Evolutionary conservation across 208 protist genomes (phyloP).

Genomic region (Trypanosomatidae sp.): DNA sequence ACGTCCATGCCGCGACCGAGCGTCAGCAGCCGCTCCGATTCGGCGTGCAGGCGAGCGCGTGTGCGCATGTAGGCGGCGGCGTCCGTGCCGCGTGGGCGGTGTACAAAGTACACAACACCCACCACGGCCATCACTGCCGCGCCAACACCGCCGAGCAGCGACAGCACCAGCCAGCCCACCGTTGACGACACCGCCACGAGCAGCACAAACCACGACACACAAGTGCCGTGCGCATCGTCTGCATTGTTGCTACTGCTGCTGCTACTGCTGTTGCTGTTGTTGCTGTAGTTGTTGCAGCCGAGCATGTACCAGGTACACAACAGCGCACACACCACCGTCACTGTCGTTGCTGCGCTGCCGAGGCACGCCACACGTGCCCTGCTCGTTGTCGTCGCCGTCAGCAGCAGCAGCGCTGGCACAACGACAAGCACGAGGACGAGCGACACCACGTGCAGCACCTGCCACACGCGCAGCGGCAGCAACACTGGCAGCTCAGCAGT

Average conservation of each 20-base stretch:
- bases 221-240: background rate
- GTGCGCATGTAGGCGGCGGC: constrained; percentile 53
- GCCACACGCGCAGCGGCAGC: constrained; percentile 8
- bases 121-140: constrained; percentile 82
- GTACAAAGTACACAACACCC: constrained; percentile 47
- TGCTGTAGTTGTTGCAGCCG: background rate
- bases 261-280: no score
- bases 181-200: constrained; percentile 40
- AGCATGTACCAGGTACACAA: background rate
- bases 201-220: constrained; percentile 40
- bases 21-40: constrained; percentile 55
- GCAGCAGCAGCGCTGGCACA: constrained; percentile 33
- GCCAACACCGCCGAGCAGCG: constrained; percentile 89
- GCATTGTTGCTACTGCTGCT: background rate
- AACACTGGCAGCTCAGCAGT: constrained; percentile 10
- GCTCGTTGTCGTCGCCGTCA: no score
- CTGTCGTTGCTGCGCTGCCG: background rate
- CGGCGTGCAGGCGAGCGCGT: constrained; percentile 39
- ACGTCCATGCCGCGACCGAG: constrained; percentile 40
- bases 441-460: constrained; percentile 72
- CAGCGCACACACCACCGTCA: background rate
- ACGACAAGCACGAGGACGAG: constrained; percentile 83
- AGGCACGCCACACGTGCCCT: constrained; percentile 7
- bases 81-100: constrained; percentile 61
- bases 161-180: constrained; percentile 79